phyloP scores from a whole-genome alignment of 2,329 filamentous ascomycete species.

The Alternaria triticimaculans region DNA sequence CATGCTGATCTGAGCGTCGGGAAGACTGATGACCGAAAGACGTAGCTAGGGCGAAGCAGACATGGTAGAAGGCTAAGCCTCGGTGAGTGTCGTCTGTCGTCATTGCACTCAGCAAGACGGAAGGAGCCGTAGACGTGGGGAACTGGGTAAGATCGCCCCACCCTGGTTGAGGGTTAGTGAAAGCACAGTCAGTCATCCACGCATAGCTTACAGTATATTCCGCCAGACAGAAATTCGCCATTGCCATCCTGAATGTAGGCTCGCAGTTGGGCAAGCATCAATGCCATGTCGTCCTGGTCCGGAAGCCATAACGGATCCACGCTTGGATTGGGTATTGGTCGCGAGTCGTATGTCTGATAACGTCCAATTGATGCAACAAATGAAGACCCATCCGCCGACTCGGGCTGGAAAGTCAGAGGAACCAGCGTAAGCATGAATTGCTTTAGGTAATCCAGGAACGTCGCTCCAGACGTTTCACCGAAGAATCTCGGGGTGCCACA shows the following conservation, averaged over 20 bases:
- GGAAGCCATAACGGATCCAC: constrained; percentile 39
- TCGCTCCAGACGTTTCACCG: constrained; percentile 36
- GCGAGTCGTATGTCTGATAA: constrained; percentile 39
- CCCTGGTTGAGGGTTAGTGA: constrained; percentile 5
- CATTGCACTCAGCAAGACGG: constrained; percentile 21
- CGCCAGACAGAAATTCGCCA: constrained; percentile 28
- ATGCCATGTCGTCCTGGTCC: constrained; percentile 21
- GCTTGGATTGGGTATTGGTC: constrained; percentile 30
- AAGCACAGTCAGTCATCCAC: background rate
- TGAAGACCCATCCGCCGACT: constrained; percentile 23
- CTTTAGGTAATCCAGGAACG: constrained; percentile 35
- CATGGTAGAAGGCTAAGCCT: constrained; percentile 33
- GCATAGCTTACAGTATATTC: constrained; percentile 26
- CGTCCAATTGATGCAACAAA: constrained; percentile 31
- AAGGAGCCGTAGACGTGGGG: constrained; percentile 17
- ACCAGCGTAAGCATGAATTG: constrained; percentile 34
- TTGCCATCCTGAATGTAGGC: constrained; percentile 35
- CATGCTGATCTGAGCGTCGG: constrained; percentile 21
- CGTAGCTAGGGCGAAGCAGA: constrained; percentile 34
- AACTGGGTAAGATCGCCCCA: constrained; percentile 32
- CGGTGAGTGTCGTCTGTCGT: constrained; percentile 26
- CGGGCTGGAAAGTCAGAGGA: constrained; percentile 22
- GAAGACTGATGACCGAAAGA: constrained; percentile 21
- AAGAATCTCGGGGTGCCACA: constrained; percentile 27
- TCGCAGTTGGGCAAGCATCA: constrained; percentile 30